Base-by-base conservation (phyloP, 2,329 filamentous ascomycete species). In the Colletotrichum lentis region DNA sequence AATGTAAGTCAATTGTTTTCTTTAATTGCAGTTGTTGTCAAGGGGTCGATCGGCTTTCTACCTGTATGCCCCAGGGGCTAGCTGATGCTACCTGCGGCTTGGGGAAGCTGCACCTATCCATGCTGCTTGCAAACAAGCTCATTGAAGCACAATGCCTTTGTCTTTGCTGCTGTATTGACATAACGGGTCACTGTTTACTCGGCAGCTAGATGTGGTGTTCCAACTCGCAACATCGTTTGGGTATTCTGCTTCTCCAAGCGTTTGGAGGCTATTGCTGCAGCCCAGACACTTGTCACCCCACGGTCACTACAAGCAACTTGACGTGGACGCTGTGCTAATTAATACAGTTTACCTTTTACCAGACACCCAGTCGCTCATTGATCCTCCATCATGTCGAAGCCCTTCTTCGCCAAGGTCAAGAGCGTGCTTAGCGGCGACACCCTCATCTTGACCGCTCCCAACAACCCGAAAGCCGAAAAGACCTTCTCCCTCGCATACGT, bases 391-490 rank as follows among this genome's bases (percentile, higher is more conserved):
- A 84, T 86, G 83, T 81, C 79, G 67, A 86, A 85, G 78, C 79
- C 80, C 62, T 87, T 87, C 74, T 80, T 88, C 78, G 88, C 90
- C 77, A 91, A 90, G 76, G 94, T 98, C 80, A 99, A 99, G 86
- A 93, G 91, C 78, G 93, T 97, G 73, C 84, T 96, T 76, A 97
- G 94, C 76, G 96, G 96, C 75, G 96, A 98, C 84, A 97, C 94
- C 35, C 82, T 98, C 74, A 84, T 98, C 72, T 84, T 98, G 75
- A 88, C 90, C 74, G 93, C 92, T 80, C 85, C 92, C 77, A 90
- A 90, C 79, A 94, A 96, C 78, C 91, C 92, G 43, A 85, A 88
- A 72, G 88, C 91, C 79, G 96, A 98, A 83, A 91, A 93, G 75
- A 92, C 87, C 60, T 86, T 99, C 74, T 97, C 94, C 76, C 85